Evolutionary conservation across 148 eudicot genomes (phyloP).

Genomic region (Amaranthus hypochondriacus): DNA sequence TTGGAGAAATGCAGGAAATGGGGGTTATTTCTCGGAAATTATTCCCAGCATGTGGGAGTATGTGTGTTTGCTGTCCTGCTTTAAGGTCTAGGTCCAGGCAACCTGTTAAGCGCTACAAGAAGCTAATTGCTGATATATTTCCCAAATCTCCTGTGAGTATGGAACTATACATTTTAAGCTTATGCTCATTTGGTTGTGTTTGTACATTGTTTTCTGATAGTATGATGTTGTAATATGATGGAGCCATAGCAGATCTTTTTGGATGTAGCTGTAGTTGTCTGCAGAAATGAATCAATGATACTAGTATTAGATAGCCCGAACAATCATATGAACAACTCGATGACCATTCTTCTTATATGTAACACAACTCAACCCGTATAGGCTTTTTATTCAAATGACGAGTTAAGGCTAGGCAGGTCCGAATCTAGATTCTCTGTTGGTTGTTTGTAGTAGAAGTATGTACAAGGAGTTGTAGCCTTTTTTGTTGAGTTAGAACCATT

Average conservation of each 20-base stretch:
- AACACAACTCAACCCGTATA: no score
- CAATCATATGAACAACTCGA: no score
- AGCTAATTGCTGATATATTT: conserved; percentile 81
- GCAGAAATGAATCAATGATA: no score
- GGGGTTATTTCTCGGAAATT: conserved; percentile 84
- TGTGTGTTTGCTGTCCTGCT: conserved; percentile 98
- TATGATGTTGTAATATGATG: background rate
- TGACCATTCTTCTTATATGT: no score
- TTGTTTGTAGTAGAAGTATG: no score
- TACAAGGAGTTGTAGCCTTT: background rate
- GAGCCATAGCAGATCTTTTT: background rate
- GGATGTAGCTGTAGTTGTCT: background rate
- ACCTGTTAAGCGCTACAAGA: conserved; percentile 93
- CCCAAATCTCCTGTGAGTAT: conserved; percentile 84
- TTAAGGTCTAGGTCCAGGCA: conserved; percentile 82
- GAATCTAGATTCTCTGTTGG: no score
- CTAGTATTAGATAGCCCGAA: no score
- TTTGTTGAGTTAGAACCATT: background rate
- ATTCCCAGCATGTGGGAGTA: conserved; percentile 86
- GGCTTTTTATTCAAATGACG: no score
- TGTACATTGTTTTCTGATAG: no score
- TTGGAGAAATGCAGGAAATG: conserved; percentile 45
- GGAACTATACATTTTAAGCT: background rate
- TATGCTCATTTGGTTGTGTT: background rate
- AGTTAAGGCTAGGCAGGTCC: no score